Evolutionary conservation across 2,329 filamentous ascomycete genomes (phyloP).

Genomic region (Nemania serpens): DNA sequence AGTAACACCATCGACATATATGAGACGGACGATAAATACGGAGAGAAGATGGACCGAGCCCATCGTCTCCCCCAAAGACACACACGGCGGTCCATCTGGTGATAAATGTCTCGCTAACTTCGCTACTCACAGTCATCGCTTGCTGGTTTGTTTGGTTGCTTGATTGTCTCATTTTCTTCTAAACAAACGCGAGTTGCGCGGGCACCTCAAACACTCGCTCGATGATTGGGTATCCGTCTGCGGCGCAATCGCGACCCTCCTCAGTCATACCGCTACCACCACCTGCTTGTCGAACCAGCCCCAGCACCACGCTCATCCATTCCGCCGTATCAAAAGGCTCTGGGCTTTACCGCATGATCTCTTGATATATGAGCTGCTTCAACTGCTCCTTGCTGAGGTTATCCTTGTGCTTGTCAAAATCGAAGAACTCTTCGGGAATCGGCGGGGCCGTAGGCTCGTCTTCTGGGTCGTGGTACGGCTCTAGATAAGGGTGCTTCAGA

Average conservation of each 20-base stretch:
- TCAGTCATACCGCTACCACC: neutral
- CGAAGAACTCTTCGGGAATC: conserved; percentile 98
- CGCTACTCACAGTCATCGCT: conserved; percentile 12
- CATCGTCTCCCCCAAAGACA: conserved; percentile 2
- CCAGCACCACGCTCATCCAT: neutral
- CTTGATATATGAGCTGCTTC: conserved; percentile 96
- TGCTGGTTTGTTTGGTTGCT: conserved; percentile 5
- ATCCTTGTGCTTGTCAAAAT: conserved; percentile 99
- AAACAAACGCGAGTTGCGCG: conserved; percentile 17
- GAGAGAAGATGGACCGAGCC: neutral
- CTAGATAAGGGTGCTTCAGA: conserved; percentile 94
- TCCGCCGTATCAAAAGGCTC: conserved; percentile 2
- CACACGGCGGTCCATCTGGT: neutral
- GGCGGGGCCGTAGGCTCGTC: conserved; percentile 96
- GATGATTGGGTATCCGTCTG: conserved; percentile 7
- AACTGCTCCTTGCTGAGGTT: conserved; percentile 97
- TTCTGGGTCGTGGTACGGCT: conserved; percentile 98
- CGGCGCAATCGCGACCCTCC: neutral
- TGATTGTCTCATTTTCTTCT: neutral
- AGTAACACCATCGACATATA: neutral
- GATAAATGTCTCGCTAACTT: conserved; percentile 7
- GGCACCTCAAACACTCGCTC: conserved; percentile 20
- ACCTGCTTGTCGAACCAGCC: conserved; percentile 1
- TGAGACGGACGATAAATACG: conserved; percentile 4
- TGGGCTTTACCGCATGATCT: conserved; percentile 73